Percentiles rank a stretch among this genome's conserved stretches.
These are phyloP conservation scores for Epichloe elymi DNA, from an alignment of 2,329 filamentous ascomycete species.

Conservation along the genomic window DNA sequence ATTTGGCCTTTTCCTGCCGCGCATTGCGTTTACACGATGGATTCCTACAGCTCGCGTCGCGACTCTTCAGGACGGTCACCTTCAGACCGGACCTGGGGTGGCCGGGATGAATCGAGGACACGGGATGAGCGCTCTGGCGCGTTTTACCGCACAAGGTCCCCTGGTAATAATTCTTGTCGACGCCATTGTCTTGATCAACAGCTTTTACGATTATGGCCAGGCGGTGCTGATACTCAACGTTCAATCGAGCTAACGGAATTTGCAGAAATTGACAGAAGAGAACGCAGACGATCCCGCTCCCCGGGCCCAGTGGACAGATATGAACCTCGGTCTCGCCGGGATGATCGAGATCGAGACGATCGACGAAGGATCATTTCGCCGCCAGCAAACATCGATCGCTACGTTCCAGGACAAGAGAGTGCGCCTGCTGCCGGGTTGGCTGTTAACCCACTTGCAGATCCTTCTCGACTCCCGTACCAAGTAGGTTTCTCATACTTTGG, in stretches of 20 bases:
- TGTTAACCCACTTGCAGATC: slow-evolving; percentile 58
- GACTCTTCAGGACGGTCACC: slow-evolving; percentile 40
- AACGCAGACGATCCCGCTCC: slow-evolving; percentile 54
- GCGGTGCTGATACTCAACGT: not conserved
- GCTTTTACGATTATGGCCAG: not conserved
- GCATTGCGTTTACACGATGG: slow-evolving; percentile 25
- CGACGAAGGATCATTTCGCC: slow-evolving; percentile 47
- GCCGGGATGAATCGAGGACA: slow-evolving; percentile 36
- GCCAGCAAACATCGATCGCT: slow-evolving; percentile 67
- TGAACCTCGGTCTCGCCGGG: slow-evolving; percentile 56
- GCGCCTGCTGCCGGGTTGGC: slow-evolving; percentile 29
- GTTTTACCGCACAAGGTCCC: slow-evolving; percentile 55
- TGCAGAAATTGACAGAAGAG: slow-evolving; percentile 45
- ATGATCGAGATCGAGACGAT: slow-evolving; percentile 53
- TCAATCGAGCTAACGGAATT: not conserved
- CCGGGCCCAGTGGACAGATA: slow-evolving; percentile 62
- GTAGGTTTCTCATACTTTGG: slow-evolving; percentile 78
- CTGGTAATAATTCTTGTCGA: slow-evolving; percentile 40
- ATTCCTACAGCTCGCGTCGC: slow-evolving; percentile 40
- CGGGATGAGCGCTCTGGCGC: slow-evolving; percentile 44
- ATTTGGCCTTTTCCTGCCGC: not conserved
- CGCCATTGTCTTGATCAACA: not conserved
- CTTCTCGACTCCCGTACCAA: slow-evolving; percentile 60
- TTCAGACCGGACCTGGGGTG: slow-evolving; percentile 38
- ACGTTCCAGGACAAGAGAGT: slow-evolving; percentile 61